Conservation (phyloP, 2,329 filamentous ascomycete genomes). For the Epichloe bromicola region DNA sequence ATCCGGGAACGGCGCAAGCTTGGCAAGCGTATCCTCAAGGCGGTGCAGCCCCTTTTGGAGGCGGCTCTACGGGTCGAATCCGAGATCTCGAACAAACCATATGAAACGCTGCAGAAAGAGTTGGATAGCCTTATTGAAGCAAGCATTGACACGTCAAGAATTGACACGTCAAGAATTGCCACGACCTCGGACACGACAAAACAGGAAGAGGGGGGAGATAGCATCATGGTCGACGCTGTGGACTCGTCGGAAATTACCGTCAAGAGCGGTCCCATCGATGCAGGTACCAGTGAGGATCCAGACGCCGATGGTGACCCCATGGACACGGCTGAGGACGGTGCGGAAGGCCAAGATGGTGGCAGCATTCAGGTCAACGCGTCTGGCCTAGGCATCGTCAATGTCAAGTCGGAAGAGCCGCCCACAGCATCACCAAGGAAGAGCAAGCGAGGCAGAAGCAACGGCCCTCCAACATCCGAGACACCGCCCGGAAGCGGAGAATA, state of each 20-base stretch:
- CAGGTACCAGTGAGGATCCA: constrained; percentile 12
- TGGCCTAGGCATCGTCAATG: constrained; percentile 16
- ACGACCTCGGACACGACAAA: constrained; percentile 23
- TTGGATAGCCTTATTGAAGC: constrained; percentile 61
- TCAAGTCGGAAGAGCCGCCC: constrained; percentile 6
- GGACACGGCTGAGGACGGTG: constrained; percentile 23
- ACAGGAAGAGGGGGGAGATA: constrained; percentile 27
- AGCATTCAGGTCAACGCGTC: constrained; percentile 36
- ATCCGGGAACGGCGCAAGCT: constrained; percentile 70
- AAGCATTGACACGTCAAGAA: constrained; percentile 44
- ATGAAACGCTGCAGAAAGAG: constrained; percentile 58
- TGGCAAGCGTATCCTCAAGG: constrained; percentile 81
- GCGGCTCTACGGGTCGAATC: constrained; percentile 66
- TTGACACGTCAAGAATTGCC: constrained; percentile 29
- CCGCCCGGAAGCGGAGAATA: constrained; percentile 38
- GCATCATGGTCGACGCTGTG: constrained; percentile 39
- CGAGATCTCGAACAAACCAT: constrained; percentile 59
- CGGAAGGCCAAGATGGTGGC: constrained; percentile 21
- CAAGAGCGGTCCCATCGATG: constrained; percentile 15
- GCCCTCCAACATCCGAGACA: constrained; percentile 23
- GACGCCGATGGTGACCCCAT: constrained; percentile 20
- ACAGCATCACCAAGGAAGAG: constrained; percentile 12
- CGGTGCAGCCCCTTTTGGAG: constrained; percentile 66
- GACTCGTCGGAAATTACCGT: constrained; percentile 35
- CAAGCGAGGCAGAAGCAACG: constrained; percentile 12